Base-by-base conservation (phyloP, 768 basidiomycete species). In the Leccinum olivaceopallidum region DNA sequence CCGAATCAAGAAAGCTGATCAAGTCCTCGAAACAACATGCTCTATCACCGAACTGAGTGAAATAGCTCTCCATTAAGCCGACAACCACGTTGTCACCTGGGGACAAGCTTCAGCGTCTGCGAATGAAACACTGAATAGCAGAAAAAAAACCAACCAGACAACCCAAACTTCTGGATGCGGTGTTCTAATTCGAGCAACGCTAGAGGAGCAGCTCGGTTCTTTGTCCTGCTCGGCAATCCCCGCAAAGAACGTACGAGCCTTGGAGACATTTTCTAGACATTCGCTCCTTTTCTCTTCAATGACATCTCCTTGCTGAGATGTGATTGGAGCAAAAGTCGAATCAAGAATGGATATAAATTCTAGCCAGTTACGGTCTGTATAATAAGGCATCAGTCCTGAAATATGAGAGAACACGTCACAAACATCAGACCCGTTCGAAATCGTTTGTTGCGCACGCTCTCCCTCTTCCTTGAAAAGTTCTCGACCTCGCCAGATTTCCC, bases 1-100 rank as follows among this genome's bases (percentile, higher is more conserved):
- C 75, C 14, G 90, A 73, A 8, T 67, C 68, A 57, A 88, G 72
- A 69, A 89, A 94, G 4, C 86, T 84, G 64, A 81, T 81, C 44
- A 96, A 76, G 67, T 97, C 95, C 74, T 95, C 94, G 60, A 86
- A 92, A 71, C 92, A 94, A 72, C 90, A 93, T 6, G 88, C 79
- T 73, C 94, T 96, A 72, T 87, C 85, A 32, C 90, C 88, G 65
- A 94, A 84, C 60, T 77, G 78, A 44, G 83, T 76, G 68, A 94
- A 86, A 73, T 95, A 96, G 53, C 79, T 74, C 67, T 85, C 78
- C 69, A 94, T 75, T 58, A 88, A 76, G 12, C 72, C 67, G 34
- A 82, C 69, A 57, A 87, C 65, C 30, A 75, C 73, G 13, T 67
- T 66, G 30, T 78, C 54, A 65, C 85, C 88, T 90, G 30, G 37